phyloP scores from a whole-genome alignment of 148 eudicot genomes.

The Rheum nobile region DNA sequence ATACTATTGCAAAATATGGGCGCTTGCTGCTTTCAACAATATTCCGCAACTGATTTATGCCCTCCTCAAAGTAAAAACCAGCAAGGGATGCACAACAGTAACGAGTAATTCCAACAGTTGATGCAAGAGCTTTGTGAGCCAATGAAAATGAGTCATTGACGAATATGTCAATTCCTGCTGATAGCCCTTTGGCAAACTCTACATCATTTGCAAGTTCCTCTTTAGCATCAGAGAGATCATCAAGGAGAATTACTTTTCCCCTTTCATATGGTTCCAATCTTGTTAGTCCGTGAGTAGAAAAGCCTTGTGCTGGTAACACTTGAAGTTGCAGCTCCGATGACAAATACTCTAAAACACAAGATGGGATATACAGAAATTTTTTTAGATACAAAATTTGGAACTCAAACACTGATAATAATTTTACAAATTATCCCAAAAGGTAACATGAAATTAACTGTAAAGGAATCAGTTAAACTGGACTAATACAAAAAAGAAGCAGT shows the following conservation, averaged over 20 bases:
- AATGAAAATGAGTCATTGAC: constrained; percentile 75
- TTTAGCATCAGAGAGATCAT: constrained; percentile 46
- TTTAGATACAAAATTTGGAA: not conserved
- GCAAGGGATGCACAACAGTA: constrained; percentile 61
- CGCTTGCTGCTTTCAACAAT: constrained; percentile 20
- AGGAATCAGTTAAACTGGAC: not conserved
- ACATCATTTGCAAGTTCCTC: constrained; percentile 58
- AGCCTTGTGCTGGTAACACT: constrained; percentile 34
- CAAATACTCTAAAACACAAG: constrained; percentile 38
- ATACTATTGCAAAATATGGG: constrained; percentile 64
- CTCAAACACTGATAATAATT: not conserved
- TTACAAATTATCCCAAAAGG: not conserved
- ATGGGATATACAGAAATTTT: not conserved
- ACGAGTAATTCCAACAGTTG: constrained; percentile 78
- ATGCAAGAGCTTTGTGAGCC: constrained; percentile 73
- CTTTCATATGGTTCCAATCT: constrained; percentile 15
- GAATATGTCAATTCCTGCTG: constrained; percentile 60
- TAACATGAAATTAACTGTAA: not conserved
- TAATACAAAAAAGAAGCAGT: not conserved
- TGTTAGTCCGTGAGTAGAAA: constrained; percentile 13
- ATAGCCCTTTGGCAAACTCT: constrained; percentile 41
- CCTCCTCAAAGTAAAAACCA: constrained; percentile 70
- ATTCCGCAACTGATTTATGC: constrained; percentile 36
- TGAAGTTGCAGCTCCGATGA: constrained; percentile 48
- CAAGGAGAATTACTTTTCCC: constrained; percentile 38